These are phyloP conservation scores for Antitrichia curtipendula DNA, from an alignment of 225 moss, liverwort and hornwort genomes.

Conservation along the genomic window DNA sequence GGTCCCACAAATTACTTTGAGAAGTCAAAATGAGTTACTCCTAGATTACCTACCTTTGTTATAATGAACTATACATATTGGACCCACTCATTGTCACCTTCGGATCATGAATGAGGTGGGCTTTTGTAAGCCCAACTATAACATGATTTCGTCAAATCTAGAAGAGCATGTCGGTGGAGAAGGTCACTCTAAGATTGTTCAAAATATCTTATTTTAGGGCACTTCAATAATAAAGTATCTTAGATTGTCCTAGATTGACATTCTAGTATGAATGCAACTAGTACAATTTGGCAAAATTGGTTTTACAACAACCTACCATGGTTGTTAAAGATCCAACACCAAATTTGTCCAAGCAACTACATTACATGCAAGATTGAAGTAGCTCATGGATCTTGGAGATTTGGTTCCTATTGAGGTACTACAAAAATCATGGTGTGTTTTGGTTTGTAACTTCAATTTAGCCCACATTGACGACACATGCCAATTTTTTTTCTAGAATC, in stretches of 20 bases:
- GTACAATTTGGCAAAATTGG: neutral
- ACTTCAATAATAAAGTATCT: neutral
- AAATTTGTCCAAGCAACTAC: neutral
- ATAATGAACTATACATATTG: neutral
- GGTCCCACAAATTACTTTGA: neutral
- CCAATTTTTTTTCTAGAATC: neutral
- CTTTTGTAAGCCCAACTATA: neutral
- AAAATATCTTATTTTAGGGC: neutral
- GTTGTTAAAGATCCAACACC: neutral
- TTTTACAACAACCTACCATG: neutral
- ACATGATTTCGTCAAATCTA: fast-evolving
- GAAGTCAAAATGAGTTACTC: neutral
- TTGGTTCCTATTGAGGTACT: neutral
- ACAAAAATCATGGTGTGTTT: neutral
- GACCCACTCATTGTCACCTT: neutral
- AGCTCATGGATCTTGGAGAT: neutral
- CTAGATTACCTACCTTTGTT: neutral
- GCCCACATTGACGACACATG: neutral
- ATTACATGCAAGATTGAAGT: neutral
- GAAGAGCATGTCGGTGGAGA: fast-evolving
- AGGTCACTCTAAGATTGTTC: neutral
- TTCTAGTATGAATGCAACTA: neutral
- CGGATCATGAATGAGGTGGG: neutral
- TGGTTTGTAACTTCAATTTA: neutral
- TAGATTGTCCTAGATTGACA: neutral